Evolutionary conservation across 306 rosid species (phyloP).

Genomic region (Begonia loranthoides): DNA sequence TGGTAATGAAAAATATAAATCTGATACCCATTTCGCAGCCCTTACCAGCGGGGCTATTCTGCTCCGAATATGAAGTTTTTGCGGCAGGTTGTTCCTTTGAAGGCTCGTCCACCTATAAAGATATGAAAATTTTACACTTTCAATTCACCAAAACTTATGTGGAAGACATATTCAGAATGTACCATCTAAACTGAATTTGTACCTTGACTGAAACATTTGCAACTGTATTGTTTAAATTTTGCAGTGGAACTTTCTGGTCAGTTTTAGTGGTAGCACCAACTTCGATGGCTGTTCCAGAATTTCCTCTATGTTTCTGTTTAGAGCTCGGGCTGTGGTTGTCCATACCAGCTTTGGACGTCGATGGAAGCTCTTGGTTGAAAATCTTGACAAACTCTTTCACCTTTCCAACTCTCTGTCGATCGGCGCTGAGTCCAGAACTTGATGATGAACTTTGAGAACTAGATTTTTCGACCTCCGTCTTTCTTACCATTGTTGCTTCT

Average conservation of each 20-base stretch:
- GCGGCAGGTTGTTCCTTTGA: slow-evolving; percentile 18
- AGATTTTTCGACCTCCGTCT: slow-evolving; percentile 24
- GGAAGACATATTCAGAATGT: neutral
- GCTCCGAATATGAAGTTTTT: slow-evolving; percentile 21
- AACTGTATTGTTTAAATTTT: slow-evolving; percentile 6
- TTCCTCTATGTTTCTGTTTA: slow-evolving; percentile 24
- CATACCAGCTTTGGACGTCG: slow-evolving; percentile 23
- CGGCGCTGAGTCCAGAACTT: slow-evolving; percentile 23
- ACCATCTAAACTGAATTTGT: neutral
- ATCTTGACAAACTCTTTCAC: slow-evolving; percentile 72
- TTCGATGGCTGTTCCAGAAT: slow-evolving; percentile 17
- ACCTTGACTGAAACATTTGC: slow-evolving; percentile 18
- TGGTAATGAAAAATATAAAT: too few relatives aligned
- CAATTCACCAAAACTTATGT: neutral
- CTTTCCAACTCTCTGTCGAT: slow-evolving; percentile 38
- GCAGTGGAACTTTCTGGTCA: slow-evolving; percentile 15
- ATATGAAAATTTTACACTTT: neutral
- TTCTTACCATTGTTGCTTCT: slow-evolving; percentile 16
- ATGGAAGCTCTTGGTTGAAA: slow-evolving; percentile 53
- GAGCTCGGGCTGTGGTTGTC: slow-evolving; percentile 25
- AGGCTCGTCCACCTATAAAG: slow-evolving; percentile 33
- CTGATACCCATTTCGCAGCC: slow-evolving; percentile 9
- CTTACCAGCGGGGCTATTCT: slow-evolving; percentile 32
- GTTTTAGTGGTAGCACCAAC: slow-evolving; percentile 16
- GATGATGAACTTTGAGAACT: slow-evolving; percentile 23